Conservation (phyloP, 2,329 filamentous ascomycete species). For the Didymella exigua region DNA sequence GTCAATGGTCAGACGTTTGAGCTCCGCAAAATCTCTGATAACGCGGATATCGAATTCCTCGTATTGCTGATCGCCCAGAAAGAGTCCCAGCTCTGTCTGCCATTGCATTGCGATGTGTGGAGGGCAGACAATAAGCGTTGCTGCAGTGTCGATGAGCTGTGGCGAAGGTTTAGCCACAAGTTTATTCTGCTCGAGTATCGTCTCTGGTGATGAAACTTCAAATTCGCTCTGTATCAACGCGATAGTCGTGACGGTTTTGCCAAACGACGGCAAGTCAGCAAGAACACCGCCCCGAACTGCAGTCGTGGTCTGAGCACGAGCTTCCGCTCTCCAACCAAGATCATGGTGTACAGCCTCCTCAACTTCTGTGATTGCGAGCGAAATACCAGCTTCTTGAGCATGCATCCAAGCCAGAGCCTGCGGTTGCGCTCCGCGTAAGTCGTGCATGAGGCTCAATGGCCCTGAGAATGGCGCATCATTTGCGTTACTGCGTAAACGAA, state of each 20-base stretch:
- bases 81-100: conserved; percentile 60
- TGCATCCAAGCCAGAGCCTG: conserved; percentile 66
- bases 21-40: conserved; percentile 48
- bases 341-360: conserved; percentile 60
- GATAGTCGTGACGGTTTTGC: conserved; percentile 67
- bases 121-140: conserved; percentile 66
- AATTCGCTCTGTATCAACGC: conserved; percentile 60
- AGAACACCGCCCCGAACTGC: conserved; percentile 64
- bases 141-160: conserved; percentile 54
- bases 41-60: conserved; percentile 52
- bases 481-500: conserved; percentile 54
- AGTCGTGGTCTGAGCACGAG: conserved; percentile 51
- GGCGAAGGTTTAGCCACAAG: not conserved
- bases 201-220: conserved; percentile 16
- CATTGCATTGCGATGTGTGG: conserved; percentile 63
- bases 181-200: conserved; percentile 23
- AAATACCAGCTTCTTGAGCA: conserved; percentile 55
- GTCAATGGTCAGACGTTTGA: conserved; percentile 52
- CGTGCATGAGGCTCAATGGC: conserved; percentile 40
- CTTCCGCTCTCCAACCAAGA: conserved; percentile 65
- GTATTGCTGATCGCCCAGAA: conserved; percentile 46
- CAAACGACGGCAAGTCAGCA: conserved; percentile 69
- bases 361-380: conserved; percentile 52
- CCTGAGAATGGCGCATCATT: conserved; percentile 30
- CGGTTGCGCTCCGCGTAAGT: conserved; percentile 59